Percentiles rank a stretch among this genome's conserved stretches.
phyloP scores from a whole-genome alignment of 306 rosid species.

The Vigna unguiculata region DNA sequence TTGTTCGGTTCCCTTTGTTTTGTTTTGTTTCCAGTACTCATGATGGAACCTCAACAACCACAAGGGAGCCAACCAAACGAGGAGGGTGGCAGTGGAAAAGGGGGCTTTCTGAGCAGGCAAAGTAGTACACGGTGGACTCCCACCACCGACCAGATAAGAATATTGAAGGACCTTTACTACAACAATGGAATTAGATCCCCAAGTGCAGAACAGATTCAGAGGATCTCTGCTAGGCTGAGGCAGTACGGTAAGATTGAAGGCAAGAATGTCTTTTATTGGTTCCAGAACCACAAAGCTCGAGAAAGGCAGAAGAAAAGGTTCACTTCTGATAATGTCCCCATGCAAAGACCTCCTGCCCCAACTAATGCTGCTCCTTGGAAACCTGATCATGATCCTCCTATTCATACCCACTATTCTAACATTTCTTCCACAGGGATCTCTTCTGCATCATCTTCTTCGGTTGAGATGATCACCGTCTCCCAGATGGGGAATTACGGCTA shows the following conservation, averaged over 20 bases:
- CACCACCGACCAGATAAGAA: slow-evolving; percentile 89
- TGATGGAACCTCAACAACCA: slow-evolving; percentile 57
- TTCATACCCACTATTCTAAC: slow-evolving; percentile 58
- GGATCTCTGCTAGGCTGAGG: slow-evolving; percentile 87
- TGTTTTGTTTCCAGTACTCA: slow-evolving; percentile 39
- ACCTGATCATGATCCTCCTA: slow-evolving; percentile 47
- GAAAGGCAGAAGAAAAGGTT: slow-evolving; percentile 96
- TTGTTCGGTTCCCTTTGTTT: slow-evolving; percentile 52
- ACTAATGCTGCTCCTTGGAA: slow-evolving; percentile 49
- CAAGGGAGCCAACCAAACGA: slow-evolving; percentile 45
- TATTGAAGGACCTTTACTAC: slow-evolving; percentile 93
- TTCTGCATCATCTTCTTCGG: slow-evolving; percentile 63
- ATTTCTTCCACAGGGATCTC: slow-evolving; percentile 62
- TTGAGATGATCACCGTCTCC: slow-evolving; percentile 62
- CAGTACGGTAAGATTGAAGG: slow-evolving; percentile 98
- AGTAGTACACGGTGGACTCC: slow-evolving; percentile 96
- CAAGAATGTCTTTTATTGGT: slow-evolving; percentile 94
- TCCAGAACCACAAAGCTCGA: slow-evolving; percentile 97
- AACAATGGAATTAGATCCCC: slow-evolving; percentile 93
- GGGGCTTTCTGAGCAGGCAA: slow-evolving; percentile 76
- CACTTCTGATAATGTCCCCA: slow-evolving; percentile 53
- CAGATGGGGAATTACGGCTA: slow-evolving; percentile 78
- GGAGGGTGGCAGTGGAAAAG: slow-evolving; percentile 53
- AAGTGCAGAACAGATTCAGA: slow-evolving; percentile 95
- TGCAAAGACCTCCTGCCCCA: slow-evolving; percentile 40